Base-by-base conservation (phyloP, 768 basidiomycete genomes). In the Suillus americanus region DNA sequence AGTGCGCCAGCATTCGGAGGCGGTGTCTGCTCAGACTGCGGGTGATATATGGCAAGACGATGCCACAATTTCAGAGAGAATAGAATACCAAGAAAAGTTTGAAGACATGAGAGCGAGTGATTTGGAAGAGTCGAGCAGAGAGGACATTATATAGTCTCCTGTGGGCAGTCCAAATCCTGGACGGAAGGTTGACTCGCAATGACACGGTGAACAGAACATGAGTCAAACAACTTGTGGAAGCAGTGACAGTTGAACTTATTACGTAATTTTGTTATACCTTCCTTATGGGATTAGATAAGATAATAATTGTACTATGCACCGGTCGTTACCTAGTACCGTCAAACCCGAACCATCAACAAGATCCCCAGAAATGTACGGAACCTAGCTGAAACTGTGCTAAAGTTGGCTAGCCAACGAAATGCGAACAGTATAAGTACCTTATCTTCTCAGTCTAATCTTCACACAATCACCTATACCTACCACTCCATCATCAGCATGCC, bases 401-500 rank as follows among this genome's bases (percentile, higher is more conserved):
- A 57, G 30, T 60, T 8, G 62, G n/a, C 37, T 20, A 54, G 30
- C 50, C 56, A 62, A 25, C 18, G 37, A 13, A 40, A 59, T 8
- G n/a, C n/a, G 30, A 57, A 28, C 28, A 13, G 33, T 62, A 62
- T 62, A 62, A 62, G 56, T 61, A 37, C 56, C 25, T 18, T 18
- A n/a, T 30, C 9, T 37, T 12, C 28, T 45, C 20, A 48, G 1
- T 50, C 33, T 7, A 5, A 57, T 37, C 25, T 62, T 18, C 64
- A 46, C 48, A 10, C 59, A 50, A 25, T 50, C 48, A 48, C 23
- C 23, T 5, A 3, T 40, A 60, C n/a, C 37, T 55, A 55, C 13
- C 10, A 41, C 20, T 62, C 50, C 50, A 37, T 53, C 0, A 74
- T 71, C 66, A 64, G 61, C 63, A 64, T 64, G 63, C 33, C 51